phyloP scores from a whole-genome alignment of 169 alveolate genomes.

The Cryptosporidium canis region DNA sequence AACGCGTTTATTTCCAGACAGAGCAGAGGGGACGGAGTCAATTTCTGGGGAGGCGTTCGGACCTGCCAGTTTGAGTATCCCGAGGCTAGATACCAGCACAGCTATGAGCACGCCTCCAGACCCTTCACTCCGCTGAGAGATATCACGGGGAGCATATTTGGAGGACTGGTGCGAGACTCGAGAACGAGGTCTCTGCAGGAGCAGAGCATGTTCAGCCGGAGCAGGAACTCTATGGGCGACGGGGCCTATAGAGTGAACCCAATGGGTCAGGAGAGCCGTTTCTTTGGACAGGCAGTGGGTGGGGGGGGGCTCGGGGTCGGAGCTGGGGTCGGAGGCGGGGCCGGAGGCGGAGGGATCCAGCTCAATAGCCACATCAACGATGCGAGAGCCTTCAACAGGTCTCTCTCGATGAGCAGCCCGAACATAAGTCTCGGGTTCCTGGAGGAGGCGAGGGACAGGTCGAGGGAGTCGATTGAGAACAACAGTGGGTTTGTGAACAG shows the following conservation, averaged over 20 bases:
- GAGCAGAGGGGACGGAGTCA: background rate
- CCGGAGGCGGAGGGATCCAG: background rate
- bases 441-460: background rate
- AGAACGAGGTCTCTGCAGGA: background rate
- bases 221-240: background rate
- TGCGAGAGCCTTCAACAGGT: constrained; percentile 13
- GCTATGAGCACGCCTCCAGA: background rate
- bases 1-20: background rate
- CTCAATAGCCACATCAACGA: background rate
- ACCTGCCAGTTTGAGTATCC: constrained; percentile 3
- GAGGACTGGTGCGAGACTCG: constrained; percentile 7
- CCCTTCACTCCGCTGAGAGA: constrained; percentile 12
- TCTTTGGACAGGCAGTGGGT: background rate
- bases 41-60: background rate
- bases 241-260: background rate
- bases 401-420: constrained; percentile 49
- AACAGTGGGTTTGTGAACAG: constrained; percentile 28
- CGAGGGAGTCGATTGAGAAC: constrained; percentile 12
- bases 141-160: constrained; percentile 49
- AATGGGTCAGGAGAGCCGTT: background rate
- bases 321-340: no score
- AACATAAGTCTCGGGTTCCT: background rate
- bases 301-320: no score
- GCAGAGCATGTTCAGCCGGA: background rate
- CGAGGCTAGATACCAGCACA: background rate